Conservation (phyloP, 2,329 filamentous ascomycete species). For the Aspergillus neotritici region DNA sequence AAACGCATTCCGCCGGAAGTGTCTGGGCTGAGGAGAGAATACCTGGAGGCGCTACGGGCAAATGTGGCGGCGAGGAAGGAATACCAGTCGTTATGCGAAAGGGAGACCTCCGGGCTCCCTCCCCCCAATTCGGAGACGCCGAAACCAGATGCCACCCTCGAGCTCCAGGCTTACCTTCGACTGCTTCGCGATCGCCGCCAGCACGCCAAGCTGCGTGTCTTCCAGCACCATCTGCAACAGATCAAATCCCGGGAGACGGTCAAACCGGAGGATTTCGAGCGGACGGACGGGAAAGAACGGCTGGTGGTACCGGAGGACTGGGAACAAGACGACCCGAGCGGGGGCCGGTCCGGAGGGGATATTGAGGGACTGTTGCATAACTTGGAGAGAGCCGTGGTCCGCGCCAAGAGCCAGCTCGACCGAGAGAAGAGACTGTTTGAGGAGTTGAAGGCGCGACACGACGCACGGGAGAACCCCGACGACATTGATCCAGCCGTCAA, state of each 20-base stretch:
- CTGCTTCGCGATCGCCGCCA: slow-evolving; percentile 44
- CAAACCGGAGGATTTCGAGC: slow-evolving; percentile 18
- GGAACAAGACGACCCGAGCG: slow-evolving; percentile 11
- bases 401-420: slow-evolving; percentile 33
- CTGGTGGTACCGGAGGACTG: slow-evolving; percentile 13
- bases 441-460: slow-evolving; percentile 24
- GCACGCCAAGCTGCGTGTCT: slow-evolving; percentile 43
- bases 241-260: slow-evolving; percentile 27
- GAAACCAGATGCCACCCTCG: slow-evolving; percentile 18
- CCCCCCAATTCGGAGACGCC: slow-evolving; percentile 13
- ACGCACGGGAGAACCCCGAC: slow-evolving; percentile 6
- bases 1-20: slow-evolving; percentile 36
- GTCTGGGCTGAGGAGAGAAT: slow-evolving; percentile 40
- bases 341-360: slow-evolving; percentile 11
- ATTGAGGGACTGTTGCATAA: slow-evolving; percentile 33
- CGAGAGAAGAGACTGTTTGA: slow-evolving; percentile 32
- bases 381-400: slow-evolving; percentile 36
- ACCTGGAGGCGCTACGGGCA: slow-evolving; percentile 42
- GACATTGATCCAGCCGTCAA: slow-evolving; percentile 15
- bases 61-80: slow-evolving; percentile 38
- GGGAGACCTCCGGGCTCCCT: slow-evolving; percentile 24
- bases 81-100: slow-evolving; percentile 31
- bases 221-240: slow-evolving; percentile 42
- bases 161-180: slow-evolving; percentile 38
- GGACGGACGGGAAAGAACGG: slow-evolving; percentile 12